Evolutionary conservation across 148 eudicot species (phyloP).

Genomic region (Camellia granthamiana): DNA sequence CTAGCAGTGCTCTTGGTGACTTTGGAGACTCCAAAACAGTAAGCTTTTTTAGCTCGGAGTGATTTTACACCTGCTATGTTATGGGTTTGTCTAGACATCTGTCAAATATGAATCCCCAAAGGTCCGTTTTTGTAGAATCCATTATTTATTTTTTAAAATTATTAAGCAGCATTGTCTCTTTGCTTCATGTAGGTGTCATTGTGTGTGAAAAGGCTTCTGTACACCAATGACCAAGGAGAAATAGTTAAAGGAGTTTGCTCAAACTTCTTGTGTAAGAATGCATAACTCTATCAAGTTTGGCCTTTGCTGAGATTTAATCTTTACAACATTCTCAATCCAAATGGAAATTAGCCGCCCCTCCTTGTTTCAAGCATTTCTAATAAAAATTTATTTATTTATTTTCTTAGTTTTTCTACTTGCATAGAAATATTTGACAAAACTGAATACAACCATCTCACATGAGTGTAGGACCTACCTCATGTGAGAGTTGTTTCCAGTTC

Average conservation of each 20-base stretch:
- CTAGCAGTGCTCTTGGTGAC: slow-evolving; percentile 98
- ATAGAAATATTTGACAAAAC: too few relatives aligned
- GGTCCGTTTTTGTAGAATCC: background rate
- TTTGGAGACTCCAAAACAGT: slow-evolving; percentile 97
- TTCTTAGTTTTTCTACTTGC: too few relatives aligned
- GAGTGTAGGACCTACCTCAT: too few relatives aligned
- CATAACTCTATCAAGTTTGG: slow-evolving; percentile 9
- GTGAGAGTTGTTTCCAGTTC: too few relatives aligned
- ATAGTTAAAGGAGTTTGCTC: slow-evolving; percentile 97
- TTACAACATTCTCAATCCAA: background rate
- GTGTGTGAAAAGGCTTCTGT: slow-evolving; percentile 96
- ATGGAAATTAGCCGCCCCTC: background rate
- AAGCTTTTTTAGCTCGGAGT: slow-evolving; percentile 19
- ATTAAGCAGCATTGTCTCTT: background rate
- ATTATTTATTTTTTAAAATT: background rate
- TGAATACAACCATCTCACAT: too few relatives aligned
- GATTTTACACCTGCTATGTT: background rate
- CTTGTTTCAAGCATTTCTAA: background rate
- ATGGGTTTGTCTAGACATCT: background rate
- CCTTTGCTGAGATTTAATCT: background rate
- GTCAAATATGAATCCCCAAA: background rate
- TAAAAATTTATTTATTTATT: background rate
- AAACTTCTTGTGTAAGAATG: slow-evolving; percentile 84
- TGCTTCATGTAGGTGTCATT: slow-evolving; percentile 68
- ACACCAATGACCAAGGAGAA: slow-evolving; percentile 93